These are phyloP conservation scores for Ustilago trichophora DNA, from an alignment of 1,284 basidiomycete species.

Conservation along the genomic window DNA sequence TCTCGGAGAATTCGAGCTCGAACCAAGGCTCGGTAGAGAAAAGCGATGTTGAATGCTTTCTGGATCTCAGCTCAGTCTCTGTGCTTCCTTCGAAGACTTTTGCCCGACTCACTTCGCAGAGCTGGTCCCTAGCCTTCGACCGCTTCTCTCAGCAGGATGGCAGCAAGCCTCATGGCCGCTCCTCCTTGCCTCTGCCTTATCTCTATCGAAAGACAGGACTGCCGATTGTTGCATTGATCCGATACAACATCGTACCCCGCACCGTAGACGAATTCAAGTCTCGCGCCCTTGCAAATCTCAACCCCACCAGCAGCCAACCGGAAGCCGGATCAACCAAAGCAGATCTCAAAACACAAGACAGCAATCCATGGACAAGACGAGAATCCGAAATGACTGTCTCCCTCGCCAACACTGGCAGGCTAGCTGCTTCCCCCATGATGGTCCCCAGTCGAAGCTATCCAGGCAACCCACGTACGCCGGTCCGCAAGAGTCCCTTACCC, in stretches of 20 bases:
- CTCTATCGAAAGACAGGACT: constrained; percentile 20
- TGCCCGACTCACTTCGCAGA: constrained; percentile 14
- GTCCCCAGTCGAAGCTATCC: constrained; percentile 19
- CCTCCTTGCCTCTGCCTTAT: not conserved
- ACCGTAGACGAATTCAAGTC: not conserved
- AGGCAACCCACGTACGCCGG: constrained; percentile 1
- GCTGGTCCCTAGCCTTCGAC: constrained; percentile 15
- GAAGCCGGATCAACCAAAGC: too few relatives aligned
- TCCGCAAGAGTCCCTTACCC: constrained; percentile 4
- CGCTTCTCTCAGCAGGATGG: not conserved
- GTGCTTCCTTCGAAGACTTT: not conserved
- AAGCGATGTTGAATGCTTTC: not conserved
- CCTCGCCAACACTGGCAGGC: not conserved
- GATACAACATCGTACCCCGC: not conserved
- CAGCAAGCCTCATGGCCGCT: not conserved
- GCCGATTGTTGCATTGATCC: constrained; percentile 16
- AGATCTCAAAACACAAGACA: not conserved
- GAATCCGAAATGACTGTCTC: constrained; percentile 11
- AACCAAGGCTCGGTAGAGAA: not conserved
- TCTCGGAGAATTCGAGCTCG: not conserved
- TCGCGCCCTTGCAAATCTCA: too few relatives aligned
- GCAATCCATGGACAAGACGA: constrained; percentile 8
- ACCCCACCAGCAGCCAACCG: too few relatives aligned
- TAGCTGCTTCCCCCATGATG: not conserved
- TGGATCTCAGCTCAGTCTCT: constrained; percentile 24